Conservation (phyloP, 2,329 filamentous ascomycete species). For the Rosellinia necatrix region DNA sequence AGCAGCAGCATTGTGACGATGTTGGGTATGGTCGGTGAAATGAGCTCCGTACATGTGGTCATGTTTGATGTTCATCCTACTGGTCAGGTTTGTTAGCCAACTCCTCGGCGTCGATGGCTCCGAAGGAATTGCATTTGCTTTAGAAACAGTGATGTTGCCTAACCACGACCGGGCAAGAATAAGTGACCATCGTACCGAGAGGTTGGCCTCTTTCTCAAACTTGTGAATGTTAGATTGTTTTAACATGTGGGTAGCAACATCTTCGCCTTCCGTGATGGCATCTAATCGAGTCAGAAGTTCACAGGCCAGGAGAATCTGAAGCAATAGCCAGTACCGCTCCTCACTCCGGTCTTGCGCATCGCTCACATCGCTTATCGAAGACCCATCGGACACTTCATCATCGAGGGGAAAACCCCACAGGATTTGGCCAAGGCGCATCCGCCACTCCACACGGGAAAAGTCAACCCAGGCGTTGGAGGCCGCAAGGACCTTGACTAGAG, state of each 20-base stretch:
- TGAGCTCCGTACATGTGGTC: conserved; percentile 43
- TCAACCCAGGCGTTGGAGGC: conserved; percentile 73
- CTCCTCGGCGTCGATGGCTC: conserved; percentile 43
- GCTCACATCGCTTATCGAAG: conserved; percentile 55
- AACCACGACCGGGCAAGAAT: conserved; percentile 68
- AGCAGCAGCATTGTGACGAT: conserved; percentile 41
- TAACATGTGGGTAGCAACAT: conserved; percentile 56
- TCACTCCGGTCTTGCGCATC: conserved; percentile 58
- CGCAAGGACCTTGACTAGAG: conserved; percentile 67
- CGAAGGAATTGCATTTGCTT: conserved; percentile 45
- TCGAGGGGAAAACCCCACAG: conserved; percentile 65
- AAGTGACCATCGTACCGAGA: conserved; percentile 69
- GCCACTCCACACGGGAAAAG: conserved; percentile 75
- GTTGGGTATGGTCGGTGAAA: conserved; percentile 44
- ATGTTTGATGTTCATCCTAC: conserved; percentile 53
- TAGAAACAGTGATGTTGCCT: conserved; percentile 67
- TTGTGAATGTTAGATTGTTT: conserved; percentile 61
- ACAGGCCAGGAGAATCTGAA: conserved; percentile 68
- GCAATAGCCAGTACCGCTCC: conserved; percentile 69
- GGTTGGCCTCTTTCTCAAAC: conserved; percentile 65
- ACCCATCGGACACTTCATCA: conserved; percentile 57
- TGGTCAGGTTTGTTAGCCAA: conserved; percentile 64
- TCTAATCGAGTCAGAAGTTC: conserved; percentile 70
- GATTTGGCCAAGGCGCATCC: conserved; percentile 73
- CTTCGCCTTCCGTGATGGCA: conserved; percentile 64